These are phyloP conservation scores for Adansonia madagascariensis DNA, from an alignment of 441 rosid genomes.

Conservation along the genomic window DNA sequence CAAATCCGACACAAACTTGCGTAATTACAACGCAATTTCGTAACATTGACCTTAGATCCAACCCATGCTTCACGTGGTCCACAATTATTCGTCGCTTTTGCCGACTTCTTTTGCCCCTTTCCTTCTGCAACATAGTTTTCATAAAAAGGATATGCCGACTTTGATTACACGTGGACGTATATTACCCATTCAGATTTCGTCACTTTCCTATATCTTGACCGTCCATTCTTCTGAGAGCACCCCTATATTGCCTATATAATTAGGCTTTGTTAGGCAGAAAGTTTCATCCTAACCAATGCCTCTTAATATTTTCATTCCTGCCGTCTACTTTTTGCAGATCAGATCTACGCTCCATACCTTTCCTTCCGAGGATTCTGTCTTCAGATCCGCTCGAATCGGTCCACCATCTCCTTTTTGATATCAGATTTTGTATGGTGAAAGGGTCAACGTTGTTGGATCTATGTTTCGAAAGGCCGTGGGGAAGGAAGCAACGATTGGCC, in stretches of 20 bases:
- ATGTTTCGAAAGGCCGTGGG: neutral
- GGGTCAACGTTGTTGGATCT: constrained; percentile 21
- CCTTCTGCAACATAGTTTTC: neutral
- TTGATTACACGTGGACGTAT: constrained; percentile 22
- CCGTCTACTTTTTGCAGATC: neutral
- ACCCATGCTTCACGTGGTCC: neutral
- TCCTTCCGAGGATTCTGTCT: neutral
- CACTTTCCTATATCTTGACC: constrained; percentile 32
- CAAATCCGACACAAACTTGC: neutral
- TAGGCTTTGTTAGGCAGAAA: fast-evolving
- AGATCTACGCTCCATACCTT: constrained; percentile 20
- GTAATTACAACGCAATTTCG: constrained; percentile 17
- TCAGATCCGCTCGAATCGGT: neutral
- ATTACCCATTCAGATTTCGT: constrained; percentile 16
- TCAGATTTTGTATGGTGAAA: neutral
- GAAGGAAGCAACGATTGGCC: neutral
- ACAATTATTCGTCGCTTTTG: neutral
- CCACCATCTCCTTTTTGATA: constrained; percentile 20
- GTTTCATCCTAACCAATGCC: neutral
- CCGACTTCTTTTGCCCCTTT: neutral
- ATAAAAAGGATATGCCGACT: neutral
- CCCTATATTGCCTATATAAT: constrained; percentile 12
- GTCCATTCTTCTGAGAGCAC: constrained; percentile 26
- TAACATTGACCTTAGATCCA: neutral
- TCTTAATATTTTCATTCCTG: fast-evolving